A percentile compares a stretch with the other conserved stretches of the same genome.
Conservation (phyloP, 2,329 filamentous ascomycete species). For the Mollisiaceae sp. region DNA sequence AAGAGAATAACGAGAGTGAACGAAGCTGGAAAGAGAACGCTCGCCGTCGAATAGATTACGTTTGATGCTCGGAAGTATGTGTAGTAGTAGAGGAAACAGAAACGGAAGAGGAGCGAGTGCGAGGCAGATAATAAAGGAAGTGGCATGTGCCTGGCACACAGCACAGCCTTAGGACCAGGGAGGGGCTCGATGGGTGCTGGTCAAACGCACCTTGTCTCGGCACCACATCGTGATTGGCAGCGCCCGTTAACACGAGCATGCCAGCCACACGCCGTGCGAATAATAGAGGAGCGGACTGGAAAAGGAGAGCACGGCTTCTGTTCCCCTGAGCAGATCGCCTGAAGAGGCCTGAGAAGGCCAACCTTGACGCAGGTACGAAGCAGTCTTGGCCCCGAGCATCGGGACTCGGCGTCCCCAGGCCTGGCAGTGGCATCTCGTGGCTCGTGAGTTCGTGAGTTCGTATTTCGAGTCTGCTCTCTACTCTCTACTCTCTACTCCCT, state of each 20-base stretch:
- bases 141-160: not conserved
- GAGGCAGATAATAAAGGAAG: slow-evolving; percentile 17
- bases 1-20: slow-evolving; percentile 8
- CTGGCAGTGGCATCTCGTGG: too few species aligned
- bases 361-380: slow-evolving; percentile 9
- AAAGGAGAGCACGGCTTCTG: not conserved
- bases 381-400: too few species aligned
- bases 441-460: too few species aligned
- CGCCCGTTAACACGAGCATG: slow-evolving; percentile 11
- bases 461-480: too few species aligned
- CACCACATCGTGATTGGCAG: not conserved
- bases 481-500: not conserved
- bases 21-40: not conserved
- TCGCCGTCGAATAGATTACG: not conserved
- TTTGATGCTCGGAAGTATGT: not conserved
- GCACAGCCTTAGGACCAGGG: slow-evolving; percentile 13
- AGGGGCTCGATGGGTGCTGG: not conserved
- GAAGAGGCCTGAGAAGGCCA: not conserved
- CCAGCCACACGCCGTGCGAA: not conserved
- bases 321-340: not conserved
- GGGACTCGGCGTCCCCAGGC: too few species aligned
- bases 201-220: slow-evolving; percentile 19
- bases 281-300: not conserved
- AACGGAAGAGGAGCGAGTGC: not conserved
- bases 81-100: not conserved